Evolutionary conservation across 768 basidiomycete species (phyloP), one percentile per base, ranked within the genome.

Genomic region (Mycena albidolilacea): DNA sequence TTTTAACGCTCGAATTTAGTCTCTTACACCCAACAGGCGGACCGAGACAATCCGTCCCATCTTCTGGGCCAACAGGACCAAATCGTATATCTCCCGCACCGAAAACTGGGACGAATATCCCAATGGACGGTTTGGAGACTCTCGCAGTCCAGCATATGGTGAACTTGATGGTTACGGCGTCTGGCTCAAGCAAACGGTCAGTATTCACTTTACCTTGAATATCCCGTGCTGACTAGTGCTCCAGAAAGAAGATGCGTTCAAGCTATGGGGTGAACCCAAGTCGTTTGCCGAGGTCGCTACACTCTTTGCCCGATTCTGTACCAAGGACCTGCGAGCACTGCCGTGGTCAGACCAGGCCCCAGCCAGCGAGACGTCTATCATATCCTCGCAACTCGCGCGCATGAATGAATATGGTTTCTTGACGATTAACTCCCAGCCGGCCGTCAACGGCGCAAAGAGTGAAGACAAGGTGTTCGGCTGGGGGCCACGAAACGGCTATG

Each of bases 51-150:
- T 97, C 75, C 93, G 98, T 43, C 98, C 98, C 4, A 99, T 99
- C 79, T 99, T 99, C 87, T 99, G 97, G 97, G 96, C 98, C 14
- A 99, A 99, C 84, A 89, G 97, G 48, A 90, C 96, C 46, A 94
- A 97, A 79, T 98, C 97, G 1, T 99, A 99, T 81, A 87, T 99
- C 58, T 95, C 95, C 9, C 93, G 97, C 66, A 99, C 98, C 15
- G 97, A 98, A 80, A 95, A 98, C 79, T 99, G 98, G 98, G 98
- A 99, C 80, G 97, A 99, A 81, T 99, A 98, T 82, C 98, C 98
- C 62, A 99, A 99, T 81, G 98, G 98, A 67, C 95, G 98, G 76
- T 99, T 97, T 79, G 98, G 98, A 77, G 98, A 99, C 84, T 93
- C 97, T 8, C 91, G 98, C 70, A 96, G 94, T 88, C 98, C 98